Evolutionary conservation across 2,329 filamentous ascomycete genomes (phyloP).

Genomic region (Trichoderma sp.): DNA sequence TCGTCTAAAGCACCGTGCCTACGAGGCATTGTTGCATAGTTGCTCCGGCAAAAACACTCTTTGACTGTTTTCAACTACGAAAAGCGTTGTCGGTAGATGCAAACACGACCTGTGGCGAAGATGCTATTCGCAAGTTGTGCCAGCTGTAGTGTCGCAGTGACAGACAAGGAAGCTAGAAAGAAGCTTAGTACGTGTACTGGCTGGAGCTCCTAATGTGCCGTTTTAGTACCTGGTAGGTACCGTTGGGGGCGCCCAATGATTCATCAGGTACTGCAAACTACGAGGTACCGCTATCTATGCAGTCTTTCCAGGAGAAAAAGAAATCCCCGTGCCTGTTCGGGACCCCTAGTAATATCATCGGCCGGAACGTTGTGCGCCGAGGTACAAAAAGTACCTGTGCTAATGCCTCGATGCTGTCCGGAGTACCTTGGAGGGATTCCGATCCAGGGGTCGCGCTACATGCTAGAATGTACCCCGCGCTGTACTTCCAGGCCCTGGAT

Average conservation of each 20-base stretch:
- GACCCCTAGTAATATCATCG: background rate
- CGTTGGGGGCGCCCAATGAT: background rate
- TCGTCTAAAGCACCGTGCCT: slow-evolving; percentile 49
- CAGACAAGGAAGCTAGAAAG: background rate
- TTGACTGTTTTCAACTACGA: background rate
- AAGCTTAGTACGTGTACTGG: background rate
- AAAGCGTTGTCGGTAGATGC: background rate
- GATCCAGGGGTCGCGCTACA: background rate
- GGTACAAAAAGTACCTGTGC: background rate
- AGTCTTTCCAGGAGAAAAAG: background rate
- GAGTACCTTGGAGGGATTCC: background rate
- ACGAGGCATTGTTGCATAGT: slow-evolving; percentile 42
- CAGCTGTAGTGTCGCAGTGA: background rate
- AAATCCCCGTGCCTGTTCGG: background rate
- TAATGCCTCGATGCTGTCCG: background rate
- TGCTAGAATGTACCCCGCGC: slow-evolving; percentile 18
- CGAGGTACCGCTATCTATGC: background rate
- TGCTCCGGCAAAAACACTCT: background rate
- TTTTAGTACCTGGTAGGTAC: background rate
- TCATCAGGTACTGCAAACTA: too few species aligned
- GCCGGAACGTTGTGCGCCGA: background rate
- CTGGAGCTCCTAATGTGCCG: background rate
- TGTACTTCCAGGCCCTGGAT: background rate
- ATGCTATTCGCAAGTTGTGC: background rate
- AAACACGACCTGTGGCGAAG: background rate